A percentile compares a stretch with the other conserved stretches of the same genome.
Evolutionary conservation across 371 early-diverging fungal genomes (phyloP).

Genomic region (Mucor mucedo): DNA sequence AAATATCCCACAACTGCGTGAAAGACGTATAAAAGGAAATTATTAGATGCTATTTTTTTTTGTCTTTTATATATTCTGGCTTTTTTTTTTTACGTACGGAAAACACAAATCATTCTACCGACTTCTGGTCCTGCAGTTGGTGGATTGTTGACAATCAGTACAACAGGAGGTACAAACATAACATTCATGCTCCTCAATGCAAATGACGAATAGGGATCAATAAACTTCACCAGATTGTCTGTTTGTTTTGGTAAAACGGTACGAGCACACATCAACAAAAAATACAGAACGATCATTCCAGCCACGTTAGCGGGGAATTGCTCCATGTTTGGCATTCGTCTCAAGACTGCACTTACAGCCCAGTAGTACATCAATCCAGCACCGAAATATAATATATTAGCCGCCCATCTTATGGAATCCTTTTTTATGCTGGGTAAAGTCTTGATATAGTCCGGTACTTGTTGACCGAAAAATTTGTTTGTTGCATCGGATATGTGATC

Average conservation of each 20-base stretch:
- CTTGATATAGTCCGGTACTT: conserved; percentile 22
- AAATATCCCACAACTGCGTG: conserved; percentile 29
- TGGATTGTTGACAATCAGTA: conserved; percentile 25
- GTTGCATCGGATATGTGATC: conserved; percentile 1
- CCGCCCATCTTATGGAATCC: conserved; percentile 18
- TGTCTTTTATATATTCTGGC: not conserved
- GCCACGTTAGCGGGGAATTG: conserved; percentile 39
- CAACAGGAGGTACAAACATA: conserved; percentile 37
- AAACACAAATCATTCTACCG: conserved; percentile 37
- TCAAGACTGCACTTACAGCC: conserved; percentile 29
- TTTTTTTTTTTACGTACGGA: conserved; percentile 22
- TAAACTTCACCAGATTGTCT: conserved; percentile 19
- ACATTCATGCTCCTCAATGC: conserved; percentile 35
- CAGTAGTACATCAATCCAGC: conserved; percentile 28
- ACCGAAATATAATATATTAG: conserved; percentile 20
- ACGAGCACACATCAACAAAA: conserved; percentile 22
- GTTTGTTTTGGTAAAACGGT: conserved; percentile 19
- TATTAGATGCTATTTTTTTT: not conserved
- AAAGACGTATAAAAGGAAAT: not conserved
- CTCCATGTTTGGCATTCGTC: conserved; percentile 31
- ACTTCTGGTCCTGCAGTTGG: conserved; percentile 32
- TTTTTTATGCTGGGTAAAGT: conserved; percentile 24
- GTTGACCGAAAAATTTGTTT: conserved; percentile 8
- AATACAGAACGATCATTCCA: conserved; percentile 35
- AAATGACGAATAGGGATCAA: conserved; percentile 36